Percentiles rank a stretch among this genome's conserved stretches.
Evolutionary conservation across 768 basidiomycete genomes (phyloP).

Genomic region (Auriscalpium microsporum): DNA sequence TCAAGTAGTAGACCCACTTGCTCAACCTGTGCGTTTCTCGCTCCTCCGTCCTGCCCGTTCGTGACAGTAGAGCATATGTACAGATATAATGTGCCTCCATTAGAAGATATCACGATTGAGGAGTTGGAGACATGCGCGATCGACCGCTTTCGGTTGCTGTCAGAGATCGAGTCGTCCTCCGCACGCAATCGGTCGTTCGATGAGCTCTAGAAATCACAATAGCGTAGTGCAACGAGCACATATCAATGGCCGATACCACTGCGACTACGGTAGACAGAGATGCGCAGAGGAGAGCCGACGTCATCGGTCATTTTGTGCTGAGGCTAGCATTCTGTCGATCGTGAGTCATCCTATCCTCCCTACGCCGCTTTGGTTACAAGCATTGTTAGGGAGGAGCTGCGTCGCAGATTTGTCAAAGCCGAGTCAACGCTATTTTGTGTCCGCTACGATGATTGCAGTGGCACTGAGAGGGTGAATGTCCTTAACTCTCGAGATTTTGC

Average conservation of each 20-base stretch:
- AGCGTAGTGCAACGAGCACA: conserved; percentile 62
- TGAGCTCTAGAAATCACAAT: conserved; percentile 62
- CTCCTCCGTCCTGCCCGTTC: neutral
- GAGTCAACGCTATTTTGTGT: conserved; percentile 79
- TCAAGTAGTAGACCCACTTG: neutral
- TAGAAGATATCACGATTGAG: conserved; percentile 88
- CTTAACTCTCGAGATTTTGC: conserved; percentile 57
- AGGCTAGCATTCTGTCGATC: conserved; percentile 93
- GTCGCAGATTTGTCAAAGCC: conserved; percentile 81
- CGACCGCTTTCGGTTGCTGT: conserved; percentile 79
- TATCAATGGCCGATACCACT: conserved; percentile 58
- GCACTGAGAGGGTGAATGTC: conserved; percentile 54
- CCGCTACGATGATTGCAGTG: conserved; percentile 62
- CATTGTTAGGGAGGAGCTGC: conserved; percentile 70
- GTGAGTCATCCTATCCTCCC: conserved; percentile 41
- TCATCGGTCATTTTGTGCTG: conserved; percentile 89
- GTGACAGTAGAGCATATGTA: too few species aligned
- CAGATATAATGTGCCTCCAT: conserved; percentile 83
- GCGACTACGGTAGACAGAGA: conserved; percentile 41
- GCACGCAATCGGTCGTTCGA: conserved; percentile 78
- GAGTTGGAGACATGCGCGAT: conserved; percentile 92
- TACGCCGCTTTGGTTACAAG: neutral
- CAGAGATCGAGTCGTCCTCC: conserved; percentile 85
- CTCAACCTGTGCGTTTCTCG: neutral
- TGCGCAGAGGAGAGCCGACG: conserved; percentile 69